These are phyloP conservation scores for Dothidotthia symphoricarpi DNA, from an alignment of 2,329 filamentous ascomycete species.

Conservation along the genomic window DNA sequence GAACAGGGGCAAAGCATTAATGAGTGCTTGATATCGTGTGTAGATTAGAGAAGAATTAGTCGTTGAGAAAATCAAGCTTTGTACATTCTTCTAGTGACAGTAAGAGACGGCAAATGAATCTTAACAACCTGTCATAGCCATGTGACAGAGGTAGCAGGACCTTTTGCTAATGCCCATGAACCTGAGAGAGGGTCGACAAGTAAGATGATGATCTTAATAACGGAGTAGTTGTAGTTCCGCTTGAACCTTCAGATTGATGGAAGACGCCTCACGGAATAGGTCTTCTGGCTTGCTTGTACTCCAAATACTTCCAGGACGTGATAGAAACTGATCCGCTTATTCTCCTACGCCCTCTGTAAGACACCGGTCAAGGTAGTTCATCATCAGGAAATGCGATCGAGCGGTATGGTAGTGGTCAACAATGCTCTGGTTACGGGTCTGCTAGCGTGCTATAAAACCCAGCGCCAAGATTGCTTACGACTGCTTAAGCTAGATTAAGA, in stretches of 20 bases:
- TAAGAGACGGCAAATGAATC: background rate
- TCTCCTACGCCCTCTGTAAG: background rate
- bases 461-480: too few species aligned
- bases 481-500: too few species aligned
- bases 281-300: background rate
- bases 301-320: background rate
- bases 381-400: background rate
- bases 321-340: background rate
- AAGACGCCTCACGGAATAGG: background rate
- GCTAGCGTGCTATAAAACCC: too few species aligned
- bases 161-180: background rate
- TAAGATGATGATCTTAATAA: background rate
- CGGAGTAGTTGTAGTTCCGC: background rate
- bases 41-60: slow-evolving; percentile 2
- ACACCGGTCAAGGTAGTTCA: background rate
- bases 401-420: too few species aligned
- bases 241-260: background rate
- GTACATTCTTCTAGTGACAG: background rate
- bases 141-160: background rate
- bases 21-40: slow-evolving; percentile 1
- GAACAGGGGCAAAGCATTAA: slow-evolving; percentile 1
- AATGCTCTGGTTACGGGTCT: too few species aligned
- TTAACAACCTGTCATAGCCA: background rate
- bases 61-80: background rate
- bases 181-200: background rate